Percentiles rank a stretch among this genome's conserved stretches.
Evolutionary conservation across 139 green algal genomes (phyloP).

Genomic region (Tetradesmus obliquus): DNA sequence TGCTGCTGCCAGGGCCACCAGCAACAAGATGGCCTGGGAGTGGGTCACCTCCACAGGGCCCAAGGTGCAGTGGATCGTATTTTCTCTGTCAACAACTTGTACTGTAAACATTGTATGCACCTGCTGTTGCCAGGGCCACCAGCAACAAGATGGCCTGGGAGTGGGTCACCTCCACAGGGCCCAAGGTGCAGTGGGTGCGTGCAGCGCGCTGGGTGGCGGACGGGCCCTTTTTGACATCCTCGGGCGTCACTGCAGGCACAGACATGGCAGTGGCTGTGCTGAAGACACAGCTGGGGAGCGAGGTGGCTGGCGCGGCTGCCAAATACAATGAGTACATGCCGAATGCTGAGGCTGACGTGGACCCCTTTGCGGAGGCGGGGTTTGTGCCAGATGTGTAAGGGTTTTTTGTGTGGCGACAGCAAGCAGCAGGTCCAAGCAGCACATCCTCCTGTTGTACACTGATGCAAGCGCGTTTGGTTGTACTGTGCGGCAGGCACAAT

Average conservation of each 20-base stretch:
- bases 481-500: not conserved
- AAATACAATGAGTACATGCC: slow-evolving; percentile 15
- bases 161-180: not conserved
- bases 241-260: slow-evolving; percentile 20
- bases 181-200: slow-evolving; percentile 10
- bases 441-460: too few relatives aligned
- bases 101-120: too few relatives aligned
- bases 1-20: not conserved
- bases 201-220: slow-evolving; percentile 33
- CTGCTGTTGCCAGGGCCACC: not conserved
- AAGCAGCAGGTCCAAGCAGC: not conserved
- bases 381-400: slow-evolving; percentile 31
- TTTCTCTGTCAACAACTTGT: too few relatives aligned
- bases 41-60: not conserved
- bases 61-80: slow-evolving; percentile 27
- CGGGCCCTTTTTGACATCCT: slow-evolving; percentile 15
- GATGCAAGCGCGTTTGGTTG: not conserved
- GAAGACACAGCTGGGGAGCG: not conserved
- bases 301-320: not conserved
- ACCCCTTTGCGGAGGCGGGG: slow-evolving; percentile 5
- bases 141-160: slow-evolving; percentile 35
- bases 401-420: not conserved
- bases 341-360: not conserved
- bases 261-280: slow-evolving; percentile 30
- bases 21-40: slow-evolving; percentile 26